A percentile compares a stretch with the other conserved stretches of the same genome.
Evolutionary conservation across 1,139 yeast genomes (phyloP).

Genomic region (Nadsonia commutata): DNA sequence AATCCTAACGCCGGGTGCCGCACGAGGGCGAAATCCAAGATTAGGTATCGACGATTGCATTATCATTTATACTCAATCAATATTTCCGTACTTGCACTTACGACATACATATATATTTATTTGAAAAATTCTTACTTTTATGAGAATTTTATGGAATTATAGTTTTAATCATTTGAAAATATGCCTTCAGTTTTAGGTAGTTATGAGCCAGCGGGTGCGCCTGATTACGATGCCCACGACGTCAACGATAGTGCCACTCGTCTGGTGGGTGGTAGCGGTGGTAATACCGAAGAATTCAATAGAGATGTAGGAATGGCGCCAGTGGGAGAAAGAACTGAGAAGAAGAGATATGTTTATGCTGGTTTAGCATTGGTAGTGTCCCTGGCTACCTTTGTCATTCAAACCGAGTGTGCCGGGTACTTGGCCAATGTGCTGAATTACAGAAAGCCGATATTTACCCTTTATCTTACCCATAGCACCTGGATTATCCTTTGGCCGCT

Average conservation of each 20-base stretch:
- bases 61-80: too few species aligned
- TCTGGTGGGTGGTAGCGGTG: too few species aligned
- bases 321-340: conserved; percentile 3
- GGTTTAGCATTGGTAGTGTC: conserved; percentile 44
- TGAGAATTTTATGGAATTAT: too few species aligned
- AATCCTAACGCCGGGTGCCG: too few species aligned
- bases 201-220: background rate
- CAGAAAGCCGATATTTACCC: conserved; percentile 53
- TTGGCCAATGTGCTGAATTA: conserved; percentile 43
- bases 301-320: too few species aligned
- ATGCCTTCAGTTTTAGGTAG: background rate
- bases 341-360: conserved; percentile 22
- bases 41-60: too few species aligned
- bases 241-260: background rate
- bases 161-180: background rate
- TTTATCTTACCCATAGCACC: conserved; percentile 62
- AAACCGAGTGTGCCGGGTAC: conserved; percentile 69
- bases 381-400: conserved; percentile 52
- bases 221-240: background rate
- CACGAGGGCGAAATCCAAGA: too few species aligned
- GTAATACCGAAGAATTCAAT: too few species aligned
- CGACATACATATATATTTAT: too few species aligned
- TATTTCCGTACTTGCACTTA: too few species aligned
- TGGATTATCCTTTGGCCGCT: conserved; percentile 69
- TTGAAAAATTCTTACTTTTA: too few species aligned